Conservation (phyloP, 2,329 filamentous ascomycete species). For the Monosporascus sp. region DNA sequence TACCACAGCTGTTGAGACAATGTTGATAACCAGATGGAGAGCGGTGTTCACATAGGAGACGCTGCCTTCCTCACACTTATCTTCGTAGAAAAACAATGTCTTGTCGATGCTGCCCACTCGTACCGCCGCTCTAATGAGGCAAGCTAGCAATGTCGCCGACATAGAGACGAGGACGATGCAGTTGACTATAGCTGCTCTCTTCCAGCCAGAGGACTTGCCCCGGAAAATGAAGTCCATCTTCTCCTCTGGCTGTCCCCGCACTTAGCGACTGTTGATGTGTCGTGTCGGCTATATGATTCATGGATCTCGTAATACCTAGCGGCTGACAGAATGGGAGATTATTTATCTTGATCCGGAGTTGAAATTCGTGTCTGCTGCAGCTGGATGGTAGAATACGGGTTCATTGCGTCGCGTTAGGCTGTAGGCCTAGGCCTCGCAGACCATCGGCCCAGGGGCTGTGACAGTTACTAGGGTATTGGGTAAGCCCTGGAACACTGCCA, state of each 20-base stretch:
- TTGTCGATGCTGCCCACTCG: conserved; percentile 5
- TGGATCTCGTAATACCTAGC: no score
- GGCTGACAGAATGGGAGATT: no score
- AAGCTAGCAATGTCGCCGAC: conserved; percentile 7
- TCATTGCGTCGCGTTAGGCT: no score
- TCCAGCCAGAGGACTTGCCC: conserved; percentile 10
- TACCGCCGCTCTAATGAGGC: conserved; percentile 5
- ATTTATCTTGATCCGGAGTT: no score
- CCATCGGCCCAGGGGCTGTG: no score
- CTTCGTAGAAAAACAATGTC: conserved; percentile 13
- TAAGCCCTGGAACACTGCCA: no score
- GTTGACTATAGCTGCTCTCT: conserved; percentile 15
- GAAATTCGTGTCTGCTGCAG: no score
- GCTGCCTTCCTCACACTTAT: conserved; percentile 8
- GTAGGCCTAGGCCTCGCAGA: no score
- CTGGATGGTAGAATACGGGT: no score
- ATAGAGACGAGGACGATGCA: conserved; percentile 12
- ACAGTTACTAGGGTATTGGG: no score
- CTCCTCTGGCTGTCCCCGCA: not conserved
- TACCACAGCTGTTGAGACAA: conserved; percentile 18
- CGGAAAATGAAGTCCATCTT: not conserved
- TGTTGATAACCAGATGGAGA: conserved; percentile 17
- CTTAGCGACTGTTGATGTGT: no score
- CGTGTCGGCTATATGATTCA: no score
- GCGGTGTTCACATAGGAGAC: conserved; percentile 6